Base-by-base conservation (phyloP, 2,329 filamentous ascomycete genomes). In the Epichloe sp. region DNA sequence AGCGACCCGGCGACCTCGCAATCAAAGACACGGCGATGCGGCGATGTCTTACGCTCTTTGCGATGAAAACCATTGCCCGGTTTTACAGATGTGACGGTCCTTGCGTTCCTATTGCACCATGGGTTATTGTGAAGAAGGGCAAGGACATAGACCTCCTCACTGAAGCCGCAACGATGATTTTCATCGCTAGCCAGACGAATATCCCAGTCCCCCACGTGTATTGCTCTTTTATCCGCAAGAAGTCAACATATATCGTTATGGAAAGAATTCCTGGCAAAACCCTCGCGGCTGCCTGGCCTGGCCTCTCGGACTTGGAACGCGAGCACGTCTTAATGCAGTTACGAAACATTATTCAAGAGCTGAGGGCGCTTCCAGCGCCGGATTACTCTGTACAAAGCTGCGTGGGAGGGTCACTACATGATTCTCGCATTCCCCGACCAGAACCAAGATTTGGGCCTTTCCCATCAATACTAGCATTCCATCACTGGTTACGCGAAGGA, bases 241-340 rank as follows among this genome's bases (percentile, higher is more conserved):
- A 64, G 17, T 54, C 55, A 4, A 62, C 68, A 0, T 73, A 73
- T 55, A 74, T 77, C 43, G 62, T 76, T 0, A 77, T 77, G 72
- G 62, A 66, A 42, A 55, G 62, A 3, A 57, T 67, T 6, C 54
- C 53, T 1, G 67, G 65, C 12, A 17, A 51, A 11, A 17, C 46
- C 5, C 42, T 65, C 0, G 41, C 58, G 0, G 31, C 50, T 1
- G 51, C 44, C 11, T 62, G 57, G 57, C 51, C n/a, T 23, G 26
- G 34, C 4, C 11, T 58, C 0, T 55, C 59, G 0, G 51, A 52
- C 1, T 34, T 45, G 3, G 57, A 57, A 3, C 56, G 26, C 0
- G 12, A 50, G 2, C 48, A 19, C 2, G 50, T 66, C 17, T 50
- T 61, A 0, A 7, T 23, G 1, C 61, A 64, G 14, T 52, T 65